Evolutionary conservation across 2,329 filamentous ascomycete species (phyloP), one percentile per base, ranked within the genome.

Genomic region (Aspergillus nomiae): DNA sequence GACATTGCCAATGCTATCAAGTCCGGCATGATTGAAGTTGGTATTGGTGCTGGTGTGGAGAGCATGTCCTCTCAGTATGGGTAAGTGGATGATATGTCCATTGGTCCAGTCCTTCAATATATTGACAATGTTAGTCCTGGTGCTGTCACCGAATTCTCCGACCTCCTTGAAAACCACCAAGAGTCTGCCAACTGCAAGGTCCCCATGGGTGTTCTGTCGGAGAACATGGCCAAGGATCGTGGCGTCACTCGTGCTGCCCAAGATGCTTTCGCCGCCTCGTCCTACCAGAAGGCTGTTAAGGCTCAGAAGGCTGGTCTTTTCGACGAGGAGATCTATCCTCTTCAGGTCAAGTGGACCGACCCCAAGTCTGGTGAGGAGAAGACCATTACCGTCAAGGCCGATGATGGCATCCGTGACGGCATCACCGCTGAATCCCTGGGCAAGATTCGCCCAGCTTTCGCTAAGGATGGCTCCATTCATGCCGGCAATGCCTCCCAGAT

Each of bases 131-230:
- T 19, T 57, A 91, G 89, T 38, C 94, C 94, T 28, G 85, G 84
- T 51, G 95, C 95, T 65, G 94, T 98, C 19, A 87, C 89, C 65
- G 95, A 98, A 80, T 97, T 98, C 86, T 95, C 92, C 34, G 92
- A 96, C 56, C 86, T 92, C 59, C 88, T 98, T 67, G 92, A 97
- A 76, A 86, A 83, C 72, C 86, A 94, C 83, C 85, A 88, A 67
- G 90, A 95, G 76, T 87, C 94, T 28, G 91, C 91, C 73, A 96
- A 97, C 86, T 99, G 95, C 89, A 97, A 96, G 83, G 94, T 98
- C 3, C 90, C 93, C 77, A 98, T 98, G 95, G 94, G 94, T 71
- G 87, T 93, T 12, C 85, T 98, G 56, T 97, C 92, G 32, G 95
- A 99, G 81, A 81, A 94, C 74, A 97, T 98, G 94, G 95, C 94